Base-by-base conservation (phyloP, 2,329 filamentous ascomycete species). In the Domatiomyces catenatus region DNA sequence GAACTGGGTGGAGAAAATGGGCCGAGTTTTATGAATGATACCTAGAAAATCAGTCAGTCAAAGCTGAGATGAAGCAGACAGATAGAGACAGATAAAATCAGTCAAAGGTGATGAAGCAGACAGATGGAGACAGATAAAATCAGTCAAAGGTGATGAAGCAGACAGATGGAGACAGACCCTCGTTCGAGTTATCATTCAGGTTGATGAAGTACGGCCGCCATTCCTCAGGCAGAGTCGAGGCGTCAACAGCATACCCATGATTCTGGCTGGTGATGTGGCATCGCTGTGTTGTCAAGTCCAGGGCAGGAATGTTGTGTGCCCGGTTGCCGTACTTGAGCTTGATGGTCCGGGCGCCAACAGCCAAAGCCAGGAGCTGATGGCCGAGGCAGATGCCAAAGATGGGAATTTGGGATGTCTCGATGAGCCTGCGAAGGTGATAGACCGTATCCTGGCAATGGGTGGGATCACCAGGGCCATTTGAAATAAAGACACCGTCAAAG, bases 241-340 rank as follows among this genome's bases (percentile, higher is more conserved):
- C 79, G 64, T 96, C 90, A 53, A 98, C 86, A 44, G 90, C 92
- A 63, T 96, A 98, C 56, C 92, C 92, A 71, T 96, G 92, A 74
- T 96, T 96, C 75, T 98, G 92, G 67, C 83, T 89, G 52, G 90
- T 96, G 69, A 96, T 96, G 75, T 96, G 90, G 80, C 92, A 96
- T 69, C 90, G 87, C 52, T 92, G 90, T 39, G 90, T 96, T 54
- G 86, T 94, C 67, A 95, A 75, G 66, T 96, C 90, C 52, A 96
- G 75, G 54, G 89, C 88, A 7, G 92, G 92, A 62, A 96, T 96
- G 76, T 98, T 98, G 76, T 96, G 92, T 17, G 89, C 92, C 60
- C 92, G 85, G 78, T 98, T 98, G 64, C 92, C 92, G 69, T 95
- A 98, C 79, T 96, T 96, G 70, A 98, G 80, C 79, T 96, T 96